Percentiles rank a stretch among this genome's conserved stretches.
These are phyloP conservation scores for Aspergillus hiratsukae DNA, from an alignment of 2,329 filamentous ascomycete species.

Conservation along the genomic window DNA sequence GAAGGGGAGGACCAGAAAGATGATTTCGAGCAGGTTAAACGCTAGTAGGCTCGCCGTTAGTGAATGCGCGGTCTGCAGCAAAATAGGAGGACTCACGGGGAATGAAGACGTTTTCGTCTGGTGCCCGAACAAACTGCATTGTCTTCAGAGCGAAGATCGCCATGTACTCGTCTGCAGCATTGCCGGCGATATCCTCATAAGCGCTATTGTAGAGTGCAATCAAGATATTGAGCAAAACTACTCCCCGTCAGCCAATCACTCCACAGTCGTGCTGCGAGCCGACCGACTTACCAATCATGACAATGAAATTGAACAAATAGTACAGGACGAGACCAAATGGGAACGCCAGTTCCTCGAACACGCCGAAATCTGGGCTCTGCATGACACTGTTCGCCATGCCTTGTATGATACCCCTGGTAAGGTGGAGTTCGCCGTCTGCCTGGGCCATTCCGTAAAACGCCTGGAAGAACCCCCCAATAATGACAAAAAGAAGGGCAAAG, in stretches of 20 bases:
- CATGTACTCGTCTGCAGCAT: conserved; percentile 93
- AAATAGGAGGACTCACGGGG: conserved; percentile 50
- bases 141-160: conserved; percentile 91
- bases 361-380: conserved; percentile 83
- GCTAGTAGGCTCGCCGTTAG: conserved; percentile 37
- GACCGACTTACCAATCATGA: conserved; percentile 64
- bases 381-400: conserved; percentile 82
- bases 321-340: conserved; percentile 94
- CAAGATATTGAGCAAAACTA: conserved; percentile 84
- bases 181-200: conserved; percentile 88
- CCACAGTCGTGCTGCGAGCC: background rate
- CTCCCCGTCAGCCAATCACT: conserved; percentile 6
- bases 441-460: conserved; percentile 90
- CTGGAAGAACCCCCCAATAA: conserved; percentile 77
- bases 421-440: conserved; percentile 62
- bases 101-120: conserved; percentile 98
- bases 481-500: conserved; percentile 81
- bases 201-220: conserved; percentile 97
- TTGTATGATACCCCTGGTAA: conserved; percentile 42
- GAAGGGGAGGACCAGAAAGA: conserved; percentile 71
- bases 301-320: conserved; percentile 95
- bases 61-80: background rate
- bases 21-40: conserved; percentile 87
- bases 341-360: conserved; percentile 84
- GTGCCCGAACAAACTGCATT: conserved; percentile 92